Percentiles rank a stretch among this genome's conserved stretches.
phyloP scores from a whole-genome alignment of 208 protist species.

The Crithidia brevicula region DNA sequence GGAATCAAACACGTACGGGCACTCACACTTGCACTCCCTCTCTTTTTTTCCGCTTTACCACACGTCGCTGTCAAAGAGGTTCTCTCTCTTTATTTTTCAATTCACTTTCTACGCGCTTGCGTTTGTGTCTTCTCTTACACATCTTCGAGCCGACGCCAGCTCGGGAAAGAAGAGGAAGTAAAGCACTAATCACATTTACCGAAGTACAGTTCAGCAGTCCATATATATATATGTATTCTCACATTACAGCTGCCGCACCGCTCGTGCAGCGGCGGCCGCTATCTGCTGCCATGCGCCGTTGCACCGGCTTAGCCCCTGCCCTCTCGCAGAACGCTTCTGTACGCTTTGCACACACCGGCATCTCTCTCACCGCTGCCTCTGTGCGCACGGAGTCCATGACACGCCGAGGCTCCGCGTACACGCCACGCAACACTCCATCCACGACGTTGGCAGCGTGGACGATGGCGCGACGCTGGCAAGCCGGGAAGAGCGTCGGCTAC shows the following conservation, averaged over 20 bases:
- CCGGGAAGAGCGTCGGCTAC: constrained; percentile 36
- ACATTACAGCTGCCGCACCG: not conserved
- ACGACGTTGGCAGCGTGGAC: not conserved
- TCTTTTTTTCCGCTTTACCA: too few relatives aligned
- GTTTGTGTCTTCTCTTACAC: too few relatives aligned
- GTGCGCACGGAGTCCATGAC: not conserved
- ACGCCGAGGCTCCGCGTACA: not conserved
- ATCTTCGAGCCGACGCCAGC: too few relatives aligned
- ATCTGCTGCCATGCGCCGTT: not conserved
- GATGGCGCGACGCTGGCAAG: constrained; percentile 27
- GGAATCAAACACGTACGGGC: too few relatives aligned
- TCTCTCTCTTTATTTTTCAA: too few relatives aligned
- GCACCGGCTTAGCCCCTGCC: not conserved
- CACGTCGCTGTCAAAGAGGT: too few relatives aligned
- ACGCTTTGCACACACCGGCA: not conserved
- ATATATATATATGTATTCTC: too few relatives aligned
- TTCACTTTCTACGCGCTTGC: too few relatives aligned
- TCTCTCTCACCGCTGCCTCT: not conserved
- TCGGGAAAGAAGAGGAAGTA: too few relatives aligned
- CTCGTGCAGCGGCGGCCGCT: constrained; percentile 1
- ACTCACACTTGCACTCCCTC: too few relatives aligned
- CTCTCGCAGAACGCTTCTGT: not conserved
- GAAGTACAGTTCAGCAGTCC: too few relatives aligned
- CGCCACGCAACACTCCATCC: not conserved
- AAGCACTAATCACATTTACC: too few relatives aligned